Evolutionary conservation across 2,329 filamentous ascomycete species (phyloP), one percentile per base, ranked within the genome.

Genomic region (Cadophora luteo-olivacea): DNA sequence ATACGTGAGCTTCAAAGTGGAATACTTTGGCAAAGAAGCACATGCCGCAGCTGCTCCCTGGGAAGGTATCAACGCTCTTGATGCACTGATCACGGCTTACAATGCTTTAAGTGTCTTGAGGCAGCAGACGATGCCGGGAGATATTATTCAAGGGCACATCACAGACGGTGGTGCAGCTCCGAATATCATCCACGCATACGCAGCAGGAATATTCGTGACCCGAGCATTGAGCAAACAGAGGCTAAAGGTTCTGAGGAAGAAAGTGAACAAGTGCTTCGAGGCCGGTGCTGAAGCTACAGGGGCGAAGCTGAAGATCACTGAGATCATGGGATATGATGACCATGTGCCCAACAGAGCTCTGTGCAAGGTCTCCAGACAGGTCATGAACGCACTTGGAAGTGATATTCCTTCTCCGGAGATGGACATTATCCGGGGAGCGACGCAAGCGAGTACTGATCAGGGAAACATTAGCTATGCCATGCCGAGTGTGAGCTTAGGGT

Each of bases 371-470:
- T 84, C 86, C 75, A 80, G 74, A 66, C 78, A 74, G 61, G 83
- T 80, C 76, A 86, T 77, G 79, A 85, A 82, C 75, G 73, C 58
- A 45, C 80, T 81, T 49, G 79, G 72, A 70, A 73, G 79, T 68
- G 49, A 78, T 64, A 82, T 81, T 70, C 76, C 79, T 0, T 69
- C 70, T 0, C 78, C 79, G 12, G 81, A 83, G 2, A 61, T 82
- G 7, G 83, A 84, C 66, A 77, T 81, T 64, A 75, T 81, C 11
- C 73, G 76, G 4, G 82, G 82, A 0, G 74, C 78, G 29, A 84
- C 82, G 16, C n/a, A 82, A 80, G 86, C 86, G 4, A 87, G 84
- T 70, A 88, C 86, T 0, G 87, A 89, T 73, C 86, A 88, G 77
- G 87, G 87, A 0, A 82, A 89, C 69, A 77, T 89, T 65, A 87